phyloP scores from a whole-genome alignment of 73 alveolate species.

The Breviolum minutum region DNA sequence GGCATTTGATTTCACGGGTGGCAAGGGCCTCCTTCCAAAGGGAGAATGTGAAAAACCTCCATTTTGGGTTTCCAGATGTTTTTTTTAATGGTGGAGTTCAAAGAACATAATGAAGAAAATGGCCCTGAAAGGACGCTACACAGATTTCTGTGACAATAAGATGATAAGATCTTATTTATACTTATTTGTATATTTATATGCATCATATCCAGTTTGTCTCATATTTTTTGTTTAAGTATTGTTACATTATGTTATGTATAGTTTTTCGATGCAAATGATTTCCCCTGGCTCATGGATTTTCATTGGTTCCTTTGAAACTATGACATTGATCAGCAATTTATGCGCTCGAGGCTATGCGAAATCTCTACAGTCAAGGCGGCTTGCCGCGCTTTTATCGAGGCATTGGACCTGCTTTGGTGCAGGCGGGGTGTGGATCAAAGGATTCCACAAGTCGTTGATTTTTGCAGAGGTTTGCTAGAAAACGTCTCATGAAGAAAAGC shows the following conservation, averaged over 20 bases:
- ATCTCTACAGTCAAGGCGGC: conserved; percentile 70
- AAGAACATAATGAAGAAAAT: no score
- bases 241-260: no score
- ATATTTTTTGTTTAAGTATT: no score
- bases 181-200: background rate
- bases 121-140: background rate
- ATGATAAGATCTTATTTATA: background rate
- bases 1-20: background rate
- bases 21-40: no score
- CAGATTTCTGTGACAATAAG: background rate
- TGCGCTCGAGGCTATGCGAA: conserved; percentile 63
- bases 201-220: no score
- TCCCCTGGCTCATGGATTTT: no score
- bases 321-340: background rate
- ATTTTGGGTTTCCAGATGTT: no score
- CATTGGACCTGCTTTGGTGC: conserved; percentile 88
- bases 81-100: no score
- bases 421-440: conserved; percentile 8
- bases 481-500: background rate
- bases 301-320: no score
- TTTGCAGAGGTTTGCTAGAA: background rate
- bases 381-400: conserved; percentile 85
- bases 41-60: no score
- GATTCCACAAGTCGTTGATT: background rate
- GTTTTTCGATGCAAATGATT: no score